Evolutionary conservation across 2,329 filamentous ascomycete species (phyloP).

Genomic region (Phialocephala sp.): DNA sequence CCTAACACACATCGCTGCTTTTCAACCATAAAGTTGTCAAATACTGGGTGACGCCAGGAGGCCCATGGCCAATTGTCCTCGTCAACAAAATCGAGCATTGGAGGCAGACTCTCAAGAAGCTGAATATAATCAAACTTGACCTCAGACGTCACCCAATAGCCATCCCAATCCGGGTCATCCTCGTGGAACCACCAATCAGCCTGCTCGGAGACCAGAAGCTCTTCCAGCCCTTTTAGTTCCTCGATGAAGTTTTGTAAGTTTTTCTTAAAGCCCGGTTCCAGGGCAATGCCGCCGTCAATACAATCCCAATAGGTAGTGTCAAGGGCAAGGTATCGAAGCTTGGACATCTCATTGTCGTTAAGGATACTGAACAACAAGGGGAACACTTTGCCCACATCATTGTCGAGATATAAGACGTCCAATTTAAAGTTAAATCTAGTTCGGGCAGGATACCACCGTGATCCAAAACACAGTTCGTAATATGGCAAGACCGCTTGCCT

Average conservation of each 20-base stretch:
- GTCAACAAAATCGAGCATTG: not conserved
- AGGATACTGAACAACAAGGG: not conserved
- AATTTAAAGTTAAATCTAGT: not conserved
- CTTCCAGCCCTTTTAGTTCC: not conserved
- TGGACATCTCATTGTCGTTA: not conserved
- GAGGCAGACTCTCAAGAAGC: not conserved
- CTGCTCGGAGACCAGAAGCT: not conserved
- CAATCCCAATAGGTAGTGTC: not conserved
- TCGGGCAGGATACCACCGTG: not conserved
- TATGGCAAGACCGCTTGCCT: not conserved
- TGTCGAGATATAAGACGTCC: not conserved
- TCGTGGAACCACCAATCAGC: not conserved
- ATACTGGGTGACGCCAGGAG: no score
- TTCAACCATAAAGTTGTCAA: no score
- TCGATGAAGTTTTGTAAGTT: not conserved
- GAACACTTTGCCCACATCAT: not conserved
- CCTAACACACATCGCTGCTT: not conserved
- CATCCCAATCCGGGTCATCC: not conserved
- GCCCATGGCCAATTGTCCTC: no score
- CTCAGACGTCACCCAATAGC: not conserved
- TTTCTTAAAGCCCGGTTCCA: not conserved
- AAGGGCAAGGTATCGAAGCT: not conserved
- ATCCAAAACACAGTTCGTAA: not conserved
- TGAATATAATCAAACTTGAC: not conserved
- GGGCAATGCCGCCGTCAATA: no score